phyloP scores from a whole-genome alignment of 2,329 filamentous ascomycete species.

The Aspergillus intermedius region DNA sequence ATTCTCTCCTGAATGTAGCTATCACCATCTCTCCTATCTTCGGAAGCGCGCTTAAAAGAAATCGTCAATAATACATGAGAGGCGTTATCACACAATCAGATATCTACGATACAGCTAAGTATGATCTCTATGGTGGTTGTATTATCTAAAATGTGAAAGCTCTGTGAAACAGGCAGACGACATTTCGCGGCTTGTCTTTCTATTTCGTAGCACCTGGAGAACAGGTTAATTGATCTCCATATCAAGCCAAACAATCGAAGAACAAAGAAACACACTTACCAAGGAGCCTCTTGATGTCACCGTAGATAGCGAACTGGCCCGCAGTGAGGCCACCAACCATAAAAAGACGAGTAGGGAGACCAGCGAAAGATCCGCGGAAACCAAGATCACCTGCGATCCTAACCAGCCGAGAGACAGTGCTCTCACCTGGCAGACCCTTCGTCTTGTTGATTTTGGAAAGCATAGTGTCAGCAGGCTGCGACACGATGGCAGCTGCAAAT shows the following conservation, averaged over 20 bases:
- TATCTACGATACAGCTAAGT: too few species aligned
- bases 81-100: too few species aligned
- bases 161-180: too few species aligned
- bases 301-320: conserved; percentile 79
- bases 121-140: too few species aligned
- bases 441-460: conserved; percentile 89
- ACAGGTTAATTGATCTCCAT: too few species aligned
- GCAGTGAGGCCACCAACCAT: conserved; percentile 60
- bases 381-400: conserved; percentile 79
- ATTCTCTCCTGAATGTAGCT: too few species aligned
- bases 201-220: neutral
- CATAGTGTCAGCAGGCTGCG: conserved; percentile 83
- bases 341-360: conserved; percentile 66
- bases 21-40: too few species aligned
- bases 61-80: too few species aligned
- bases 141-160: too few species aligned
- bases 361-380: conserved; percentile 64
- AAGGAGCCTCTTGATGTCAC: conserved; percentile 58
- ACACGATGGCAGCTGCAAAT: conserved; percentile 74
- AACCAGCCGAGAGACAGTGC: conserved; percentile 67
- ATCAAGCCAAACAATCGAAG: too few species aligned
- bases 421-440: conserved; percentile 73
- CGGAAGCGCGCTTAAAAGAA: too few species aligned
- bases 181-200: too few species aligned
- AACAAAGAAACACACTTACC: conserved; percentile 27